Evolutionary conservation across 495 filamentous ascomycete genomes (phyloP), one percentile per base, ranked within the genome.

Genomic region (Melanomma pulvis-pyrius): DNA sequence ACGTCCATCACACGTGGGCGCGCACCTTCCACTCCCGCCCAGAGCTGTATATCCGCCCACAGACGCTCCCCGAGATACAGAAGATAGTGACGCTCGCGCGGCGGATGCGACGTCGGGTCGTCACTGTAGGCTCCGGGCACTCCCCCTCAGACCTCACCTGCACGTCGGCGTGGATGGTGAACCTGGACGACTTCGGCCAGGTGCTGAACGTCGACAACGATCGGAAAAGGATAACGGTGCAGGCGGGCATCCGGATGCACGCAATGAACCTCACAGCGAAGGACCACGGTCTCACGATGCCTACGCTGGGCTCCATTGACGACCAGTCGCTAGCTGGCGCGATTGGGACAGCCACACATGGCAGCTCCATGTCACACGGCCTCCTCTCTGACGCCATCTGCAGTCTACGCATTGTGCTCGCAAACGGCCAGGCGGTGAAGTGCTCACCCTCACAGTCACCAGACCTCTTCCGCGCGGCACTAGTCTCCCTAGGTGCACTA

Each of bases 1-100:
- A 97, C 77, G 77, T 84, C 36, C 94, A 98, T 81, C 88, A 89
- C 71, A 98, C 96, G n/a, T 98, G 94, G 94, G 94, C 96, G 26
- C 89, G 87, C 74, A 98, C 94, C 41, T 94, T 92, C 79, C 87
- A 87, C 73, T 91, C 87, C 47, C 84, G 86, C 21, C 94, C 94
- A 0, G 92, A 97, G 78, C 86, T 97, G 62, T 97, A 92, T 77
- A 84, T 98, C 68, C 90, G 87, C 60, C 94, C 94, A 1, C 80
- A 90, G 63, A 86, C 88, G 0, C 79, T 91, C 54, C 79, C 81
- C 7, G 96, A 98, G 78, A 84, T 98, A 67, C 87, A 91, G 71
- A 90, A 96, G 77, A 80, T 90, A 63, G 83, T 97, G 41, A 88
- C 81, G 39, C 83, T 98, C 12, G 96, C 94, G 21, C 89, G 90